Conservation (phyloP, 2,329 filamentous ascomycete genomes). For the Colletotrichum sp. region DNA sequence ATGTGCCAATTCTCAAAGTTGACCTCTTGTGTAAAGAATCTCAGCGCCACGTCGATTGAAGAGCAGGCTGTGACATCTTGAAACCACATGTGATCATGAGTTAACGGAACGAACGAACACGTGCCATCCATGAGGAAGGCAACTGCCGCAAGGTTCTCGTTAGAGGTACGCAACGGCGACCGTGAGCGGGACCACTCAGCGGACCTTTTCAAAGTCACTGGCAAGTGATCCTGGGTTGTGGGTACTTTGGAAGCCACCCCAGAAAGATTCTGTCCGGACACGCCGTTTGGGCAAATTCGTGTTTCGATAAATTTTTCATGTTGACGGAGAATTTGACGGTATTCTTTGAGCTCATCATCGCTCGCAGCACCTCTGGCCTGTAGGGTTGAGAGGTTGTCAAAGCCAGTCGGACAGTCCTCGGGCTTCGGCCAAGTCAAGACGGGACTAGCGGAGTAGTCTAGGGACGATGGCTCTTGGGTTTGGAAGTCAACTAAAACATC, state of each 20-base stretch:
- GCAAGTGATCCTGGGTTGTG: background rate
- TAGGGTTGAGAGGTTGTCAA: background rate
- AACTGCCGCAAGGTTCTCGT: background rate
- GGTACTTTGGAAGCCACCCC: background rate
- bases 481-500: background rate
- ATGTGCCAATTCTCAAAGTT: background rate
- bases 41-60: background rate
- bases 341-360: background rate
- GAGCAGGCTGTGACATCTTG: background rate
- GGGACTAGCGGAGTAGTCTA: background rate
- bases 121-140: background rate
- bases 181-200: background rate
- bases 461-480: background rate
- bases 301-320: background rate
- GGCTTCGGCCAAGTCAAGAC: background rate
- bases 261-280: background rate
- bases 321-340: background rate
- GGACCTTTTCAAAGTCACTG: background rate
- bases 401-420: background rate
- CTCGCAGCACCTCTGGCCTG: background rate
- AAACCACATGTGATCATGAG: background rate
- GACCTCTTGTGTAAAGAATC: background rate
- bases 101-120: background rate
- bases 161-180: accelerated
- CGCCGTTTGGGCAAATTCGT: background rate